Percentiles rank a stretch among this genome's conserved stretches.
Evolutionary conservation across 2,329 filamentous ascomycete genomes (phyloP).

Genomic region (Ceratocystis colombiana): DNA sequence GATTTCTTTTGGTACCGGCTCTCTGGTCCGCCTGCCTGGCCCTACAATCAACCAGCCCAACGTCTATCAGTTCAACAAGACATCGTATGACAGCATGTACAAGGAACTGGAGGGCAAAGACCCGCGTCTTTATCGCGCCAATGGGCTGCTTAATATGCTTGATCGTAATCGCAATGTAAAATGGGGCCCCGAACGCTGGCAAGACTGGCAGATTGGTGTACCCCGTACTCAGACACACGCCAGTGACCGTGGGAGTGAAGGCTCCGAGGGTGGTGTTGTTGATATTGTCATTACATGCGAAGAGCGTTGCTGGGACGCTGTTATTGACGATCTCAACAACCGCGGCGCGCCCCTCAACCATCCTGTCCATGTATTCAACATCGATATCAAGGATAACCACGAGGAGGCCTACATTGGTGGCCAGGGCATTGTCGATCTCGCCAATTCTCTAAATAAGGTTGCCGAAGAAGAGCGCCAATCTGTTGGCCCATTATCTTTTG

Average conservation of each 20-base stretch:
- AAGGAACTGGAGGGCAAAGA: constrained; percentile 83
- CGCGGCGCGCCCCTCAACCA: constrained; percentile 79
- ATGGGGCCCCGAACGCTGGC: constrained; percentile 92
- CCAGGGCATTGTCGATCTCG: constrained; percentile 82
- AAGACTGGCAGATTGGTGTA: constrained; percentile 87
- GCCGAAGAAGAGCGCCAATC: constrained; percentile 65
- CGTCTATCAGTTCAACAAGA: constrained; percentile 96
- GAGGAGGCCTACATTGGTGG: constrained; percentile 90
- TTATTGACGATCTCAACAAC: constrained; percentile 82
- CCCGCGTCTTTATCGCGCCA: constrained; percentile 73
- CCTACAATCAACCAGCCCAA: constrained; percentile 89
- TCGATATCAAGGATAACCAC: constrained; percentile 97
- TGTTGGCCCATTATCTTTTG: constrained; percentile 56
- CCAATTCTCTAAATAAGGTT: constrained; percentile 69
- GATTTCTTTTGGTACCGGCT: constrained; percentile 94
- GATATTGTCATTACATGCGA: constrained; percentile 96
- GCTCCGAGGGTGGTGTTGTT: constrained; percentile 79
- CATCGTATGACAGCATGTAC: constrained; percentile 90
- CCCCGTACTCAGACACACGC: constrained; percentile 63
- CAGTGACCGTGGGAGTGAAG: constrained; percentile 64
- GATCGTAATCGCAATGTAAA: constrained; percentile 86
- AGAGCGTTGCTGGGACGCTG: constrained; percentile 95
- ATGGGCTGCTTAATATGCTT: constrained; percentile 92
- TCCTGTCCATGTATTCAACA: constrained; percentile 94
- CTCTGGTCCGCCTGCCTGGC: constrained; percentile 82